A percentile compares a stretch with the other conserved stretches of the same genome.
phyloP scores from a whole-genome alignment of 2,329 filamentous ascomycete species.

The Septoria linicola region DNA sequence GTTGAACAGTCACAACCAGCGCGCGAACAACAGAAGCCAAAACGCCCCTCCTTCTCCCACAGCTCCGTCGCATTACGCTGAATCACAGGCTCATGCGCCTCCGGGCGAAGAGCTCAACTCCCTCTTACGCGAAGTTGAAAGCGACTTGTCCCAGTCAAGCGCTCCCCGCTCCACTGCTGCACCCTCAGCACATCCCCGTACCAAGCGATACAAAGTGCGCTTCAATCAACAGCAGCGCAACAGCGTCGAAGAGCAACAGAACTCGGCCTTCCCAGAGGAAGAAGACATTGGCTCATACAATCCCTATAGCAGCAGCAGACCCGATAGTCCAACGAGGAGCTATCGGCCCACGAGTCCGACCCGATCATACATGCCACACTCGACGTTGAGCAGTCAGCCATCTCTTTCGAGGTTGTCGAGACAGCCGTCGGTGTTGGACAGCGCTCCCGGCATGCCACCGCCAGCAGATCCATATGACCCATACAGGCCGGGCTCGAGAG shows the following conservation, averaged over 20 bases:
- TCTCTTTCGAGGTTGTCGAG: constrained; percentile 45
- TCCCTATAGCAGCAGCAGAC: constrained; percentile 42
- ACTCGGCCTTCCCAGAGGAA: constrained; percentile 11
- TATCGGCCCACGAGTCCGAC: constrained; percentile 23
- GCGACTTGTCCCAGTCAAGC: constrained; percentile 31
- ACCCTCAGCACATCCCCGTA: constrained; percentile 21
- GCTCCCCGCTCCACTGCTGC: constrained; percentile 23
- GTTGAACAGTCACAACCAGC: constrained; percentile 23
- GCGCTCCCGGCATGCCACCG: constrained; percentile 53
- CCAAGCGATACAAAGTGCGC: constrained; percentile 35
- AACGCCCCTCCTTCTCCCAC: constrained; percentile 18
- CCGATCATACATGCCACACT: constrained; percentile 52
- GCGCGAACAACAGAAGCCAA: constrained; percentile 17
- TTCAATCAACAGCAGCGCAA: constrained; percentile 34
- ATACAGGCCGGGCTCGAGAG: constrained; percentile 55
- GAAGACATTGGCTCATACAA: constrained; percentile 33
- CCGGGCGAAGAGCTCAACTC: constrained; percentile 44
- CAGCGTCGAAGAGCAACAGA: constrained; percentile 25
- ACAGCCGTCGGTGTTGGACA: constrained; percentile 52
- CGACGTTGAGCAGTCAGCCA: constrained; percentile 27
- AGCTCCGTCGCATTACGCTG: constrained; percentile 17
- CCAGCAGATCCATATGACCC: constrained; percentile 63
- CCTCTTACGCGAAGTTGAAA: constrained; percentile 45
- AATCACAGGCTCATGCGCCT: constrained; percentile 29
- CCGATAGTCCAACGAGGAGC: constrained; percentile 39